Conservation (phyloP, 148 eudicot genomes). For the Gaultheria prostrata region DNA sequence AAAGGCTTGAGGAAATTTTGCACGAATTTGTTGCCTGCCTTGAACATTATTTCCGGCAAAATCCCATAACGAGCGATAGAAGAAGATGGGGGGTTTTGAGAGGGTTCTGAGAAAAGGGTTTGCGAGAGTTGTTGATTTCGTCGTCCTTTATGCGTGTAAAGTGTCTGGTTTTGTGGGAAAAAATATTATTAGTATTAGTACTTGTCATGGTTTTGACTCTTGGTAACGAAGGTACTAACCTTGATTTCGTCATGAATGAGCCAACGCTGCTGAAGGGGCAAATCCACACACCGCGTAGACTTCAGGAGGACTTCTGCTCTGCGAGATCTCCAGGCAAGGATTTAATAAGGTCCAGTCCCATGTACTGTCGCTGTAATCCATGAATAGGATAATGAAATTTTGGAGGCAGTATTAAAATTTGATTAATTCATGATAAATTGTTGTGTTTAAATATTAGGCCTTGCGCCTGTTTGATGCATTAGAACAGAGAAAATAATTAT, state of each 20-base stretch:
- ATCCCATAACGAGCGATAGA: conserved; percentile 8
- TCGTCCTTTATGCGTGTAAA: not conserved
- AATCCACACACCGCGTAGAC: too few relatives aligned
- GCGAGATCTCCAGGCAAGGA: too few relatives aligned
- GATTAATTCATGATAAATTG: too few relatives aligned
- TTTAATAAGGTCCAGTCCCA: too few relatives aligned
- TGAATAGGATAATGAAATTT: too few relatives aligned
- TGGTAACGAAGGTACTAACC: not conserved
- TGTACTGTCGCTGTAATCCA: too few relatives aligned
- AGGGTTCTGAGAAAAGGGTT: not conserved
- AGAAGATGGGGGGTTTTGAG: too few relatives aligned
- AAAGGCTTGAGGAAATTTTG: conserved; percentile 42
- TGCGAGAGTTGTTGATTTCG: not conserved
- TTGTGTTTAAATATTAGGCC: too few relatives aligned
- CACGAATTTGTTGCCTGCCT: conserved; percentile 30
- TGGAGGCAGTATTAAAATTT: too few relatives aligned
- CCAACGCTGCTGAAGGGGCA: not conserved
- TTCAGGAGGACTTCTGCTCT: too few relatives aligned
- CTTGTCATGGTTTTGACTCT: not conserved
- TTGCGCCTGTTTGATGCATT: too few relatives aligned
- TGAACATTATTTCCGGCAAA: conserved; percentile 27
- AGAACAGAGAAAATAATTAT: too few relatives aligned
- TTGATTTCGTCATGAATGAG: not conserved
- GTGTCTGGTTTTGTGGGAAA: not conserved
- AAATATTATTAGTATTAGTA: not conserved